Conservation (phyloP, 1,284 basidiomycete species). For the Lentinula novae-zelandiae region DNA sequence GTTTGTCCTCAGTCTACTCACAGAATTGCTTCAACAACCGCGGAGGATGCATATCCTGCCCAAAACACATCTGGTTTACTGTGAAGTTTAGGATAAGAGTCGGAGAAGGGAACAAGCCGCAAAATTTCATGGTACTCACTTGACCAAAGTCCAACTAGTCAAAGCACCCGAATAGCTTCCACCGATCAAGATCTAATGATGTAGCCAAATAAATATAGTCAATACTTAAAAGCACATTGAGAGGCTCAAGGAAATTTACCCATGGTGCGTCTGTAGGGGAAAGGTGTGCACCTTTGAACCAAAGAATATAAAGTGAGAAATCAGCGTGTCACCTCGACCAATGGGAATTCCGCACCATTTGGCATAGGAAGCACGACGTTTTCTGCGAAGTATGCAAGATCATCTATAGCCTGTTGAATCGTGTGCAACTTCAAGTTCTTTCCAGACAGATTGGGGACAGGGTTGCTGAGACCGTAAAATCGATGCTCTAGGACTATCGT, state of each 20-base stretch:
- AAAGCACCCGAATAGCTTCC: constrained; percentile 69
- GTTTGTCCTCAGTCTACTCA: constrained; percentile 31
- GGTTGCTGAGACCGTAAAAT: constrained; percentile 50
- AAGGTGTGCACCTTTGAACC: constrained; percentile 57
- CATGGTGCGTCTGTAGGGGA: constrained; percentile 59
- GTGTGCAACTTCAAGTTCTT: constrained; percentile 57
- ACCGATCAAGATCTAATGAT: constrained; percentile 40
- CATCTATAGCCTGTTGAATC: constrained; percentile 69
- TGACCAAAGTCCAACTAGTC: constrained; percentile 68
- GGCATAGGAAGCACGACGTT: constrained; percentile 67
- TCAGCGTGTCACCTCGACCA: constrained; percentile 60
- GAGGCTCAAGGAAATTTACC: constrained; percentile 30
- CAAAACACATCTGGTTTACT: constrained; percentile 66
- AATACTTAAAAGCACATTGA: constrained; percentile 32
- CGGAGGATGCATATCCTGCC: constrained; percentile 70
- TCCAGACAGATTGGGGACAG: constrained; percentile 57
- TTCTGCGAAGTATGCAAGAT: constrained; percentile 66
- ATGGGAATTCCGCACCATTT: constrained; percentile 62
- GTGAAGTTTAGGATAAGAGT: constrained; percentile 20
- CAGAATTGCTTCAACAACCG: constrained; percentile 61
- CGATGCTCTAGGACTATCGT: constrained; percentile 51
- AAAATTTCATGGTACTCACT: constrained; percentile 38
- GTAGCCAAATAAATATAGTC: neutral
- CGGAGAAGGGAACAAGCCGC: neutral
- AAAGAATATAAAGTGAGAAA: constrained; percentile 38